Evolutionary conservation across 495 filamentous ascomycete genomes (phyloP).

Genomic region (Aspergillus sclerotiicarbonarius): DNA sequence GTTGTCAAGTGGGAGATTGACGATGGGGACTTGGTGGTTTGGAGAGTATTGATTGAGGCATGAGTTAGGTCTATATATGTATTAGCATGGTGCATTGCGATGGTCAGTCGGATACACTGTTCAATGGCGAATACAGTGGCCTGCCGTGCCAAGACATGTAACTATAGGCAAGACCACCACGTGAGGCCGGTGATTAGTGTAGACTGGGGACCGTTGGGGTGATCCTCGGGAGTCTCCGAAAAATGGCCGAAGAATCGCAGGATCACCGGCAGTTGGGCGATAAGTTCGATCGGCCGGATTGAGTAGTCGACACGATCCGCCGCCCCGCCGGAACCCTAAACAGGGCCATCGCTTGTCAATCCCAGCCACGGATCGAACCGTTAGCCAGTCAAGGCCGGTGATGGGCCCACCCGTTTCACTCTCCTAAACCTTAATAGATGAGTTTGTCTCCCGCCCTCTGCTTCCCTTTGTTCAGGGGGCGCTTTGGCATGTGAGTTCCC

Average conservation of each 20-base stretch:
- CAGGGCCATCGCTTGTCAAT: no score
- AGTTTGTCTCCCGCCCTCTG: not conserved
- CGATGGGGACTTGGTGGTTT: not conserved
- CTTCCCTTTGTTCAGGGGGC: not conserved
- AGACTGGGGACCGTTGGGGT: not conserved
- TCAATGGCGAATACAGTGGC: no score
- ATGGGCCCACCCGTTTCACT: not conserved
- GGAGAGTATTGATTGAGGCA: not conserved
- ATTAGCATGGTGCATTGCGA: no score
- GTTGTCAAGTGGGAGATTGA: not conserved
- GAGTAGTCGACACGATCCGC: conserved; percentile 1
- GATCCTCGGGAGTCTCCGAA: conserved; percentile 1
- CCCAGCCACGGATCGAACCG: not conserved
- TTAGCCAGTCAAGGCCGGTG: not conserved
- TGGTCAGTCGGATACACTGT: no score
- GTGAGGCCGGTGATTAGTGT: no score
- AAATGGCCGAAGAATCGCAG: not conserved
- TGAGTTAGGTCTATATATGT: no score
- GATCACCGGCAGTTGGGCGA: conserved; percentile 1
- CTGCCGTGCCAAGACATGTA: not conserved
- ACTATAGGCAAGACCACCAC: not conserved
- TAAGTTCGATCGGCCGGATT: not conserved
- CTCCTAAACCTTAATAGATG: conserved; percentile 1
- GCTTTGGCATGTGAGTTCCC: not conserved
- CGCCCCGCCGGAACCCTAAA: not conserved